Conservation (phyloP, 2,329 filamentous ascomycete genomes). For the Torrubiellomyces zombiae region DNA sequence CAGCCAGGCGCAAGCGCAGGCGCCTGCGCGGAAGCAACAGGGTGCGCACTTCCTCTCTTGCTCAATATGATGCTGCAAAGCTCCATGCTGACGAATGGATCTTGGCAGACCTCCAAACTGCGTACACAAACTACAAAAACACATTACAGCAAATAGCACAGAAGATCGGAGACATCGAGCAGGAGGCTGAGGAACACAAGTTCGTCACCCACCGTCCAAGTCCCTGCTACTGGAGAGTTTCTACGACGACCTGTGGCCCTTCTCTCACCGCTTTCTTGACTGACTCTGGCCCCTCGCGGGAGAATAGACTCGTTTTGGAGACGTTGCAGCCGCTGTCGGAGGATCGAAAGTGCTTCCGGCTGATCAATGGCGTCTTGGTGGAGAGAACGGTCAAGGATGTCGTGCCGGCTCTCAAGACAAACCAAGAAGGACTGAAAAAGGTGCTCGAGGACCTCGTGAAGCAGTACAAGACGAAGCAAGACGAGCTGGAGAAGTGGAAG, state of each 20-base stretch:
- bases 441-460: conserved; percentile 89
- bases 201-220: no score
- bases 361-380: conserved; percentile 93
- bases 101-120: conserved; percentile 56
- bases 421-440: conserved; percentile 85
- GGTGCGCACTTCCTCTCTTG: conserved; percentile 30
- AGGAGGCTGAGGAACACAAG: conserved; percentile 97
- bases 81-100: conserved; percentile 3
- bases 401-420: conserved; percentile 77
- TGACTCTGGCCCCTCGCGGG: conserved; percentile 2
- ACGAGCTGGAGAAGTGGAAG: conserved; percentile 98
- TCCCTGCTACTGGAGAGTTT: no score
- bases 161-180: conserved; percentile 95
- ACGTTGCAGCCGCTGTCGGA: conserved; percentile 67
- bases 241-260: neutral
- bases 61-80: no score
- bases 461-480: conserved; percentile 89
- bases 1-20: conserved; percentile 25
- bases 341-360: conserved; percentile 92
- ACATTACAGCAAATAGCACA: conserved; percentile 80
- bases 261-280: conserved; percentile 21
- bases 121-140: conserved; percentile 64
- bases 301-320: conserved; percentile 71
- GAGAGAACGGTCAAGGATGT: conserved; percentile 91
- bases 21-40: conserved; percentile 55